A percentile compares a stretch with the other conserved stretches of the same genome.
Evolutionary conservation across 2,329 filamentous ascomycete species (phyloP).

Genomic region (Stagonosporopsis chrysanthemi): DNA sequence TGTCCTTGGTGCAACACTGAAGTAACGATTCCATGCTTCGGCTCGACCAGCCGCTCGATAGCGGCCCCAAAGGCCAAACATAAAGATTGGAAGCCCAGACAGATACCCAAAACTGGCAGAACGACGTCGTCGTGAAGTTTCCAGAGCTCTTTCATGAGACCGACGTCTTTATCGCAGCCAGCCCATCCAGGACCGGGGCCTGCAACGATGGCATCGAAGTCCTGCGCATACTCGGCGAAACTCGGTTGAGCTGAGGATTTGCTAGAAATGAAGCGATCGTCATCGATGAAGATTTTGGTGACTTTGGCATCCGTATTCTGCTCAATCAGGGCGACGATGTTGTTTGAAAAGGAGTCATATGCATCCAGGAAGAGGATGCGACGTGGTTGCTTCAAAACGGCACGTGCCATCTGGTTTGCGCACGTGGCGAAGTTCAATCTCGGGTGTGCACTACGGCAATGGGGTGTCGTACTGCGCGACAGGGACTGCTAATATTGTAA

Average conservation of each 20-base stretch:
- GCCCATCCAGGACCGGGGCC: constrained; percentile 91
- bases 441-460: neutral
- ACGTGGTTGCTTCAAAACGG: constrained; percentile 32
- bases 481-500: neutral
- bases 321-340: constrained; percentile 84
- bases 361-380: constrained; percentile 89
- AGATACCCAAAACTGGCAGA: constrained; percentile 85
- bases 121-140: constrained; percentile 63
- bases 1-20: constrained; percentile 65
- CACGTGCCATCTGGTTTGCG: constrained; percentile 37
- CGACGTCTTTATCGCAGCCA: constrained; percentile 74
- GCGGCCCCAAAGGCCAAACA: constrained; percentile 71
- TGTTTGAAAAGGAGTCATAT: constrained; percentile 96
- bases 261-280: constrained; percentile 34
- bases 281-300: constrained; percentile 73
- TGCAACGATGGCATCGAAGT: constrained; percentile 85
- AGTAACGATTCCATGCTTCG: constrained; percentile 83
- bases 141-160: constrained; percentile 82
- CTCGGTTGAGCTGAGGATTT: constrained; percentile 33
- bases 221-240: constrained; percentile 57
- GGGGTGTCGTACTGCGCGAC: neutral
- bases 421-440: constrained; percentile 13
- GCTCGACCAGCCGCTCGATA: constrained; percentile 72
- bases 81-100: constrained; percentile 86
- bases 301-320: constrained; percentile 73